These are phyloP conservation scores for Leccinum angustisporum DNA, from an alignment of 1,284 basidiomycete species.

Conservation along the genomic window DNA sequence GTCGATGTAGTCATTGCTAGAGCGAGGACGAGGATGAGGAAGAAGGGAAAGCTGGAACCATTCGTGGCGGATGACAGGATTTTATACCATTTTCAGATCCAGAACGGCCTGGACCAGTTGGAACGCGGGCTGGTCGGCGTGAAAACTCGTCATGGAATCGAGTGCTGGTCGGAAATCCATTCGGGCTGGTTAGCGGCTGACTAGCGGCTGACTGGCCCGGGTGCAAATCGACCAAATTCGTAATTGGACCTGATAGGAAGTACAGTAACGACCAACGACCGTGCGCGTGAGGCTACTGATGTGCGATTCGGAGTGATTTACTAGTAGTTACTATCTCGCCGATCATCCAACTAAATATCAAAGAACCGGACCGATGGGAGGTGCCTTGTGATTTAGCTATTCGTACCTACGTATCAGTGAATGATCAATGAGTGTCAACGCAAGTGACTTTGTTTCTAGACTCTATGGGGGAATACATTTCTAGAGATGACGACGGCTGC, in stretches of 20 bases:
- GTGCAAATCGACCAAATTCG: too few species aligned
- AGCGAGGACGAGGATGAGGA: background rate
- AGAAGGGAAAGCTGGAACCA: background rate
- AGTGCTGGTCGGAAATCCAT: background rate
- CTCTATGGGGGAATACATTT: background rate
- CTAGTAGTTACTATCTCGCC: too few species aligned
- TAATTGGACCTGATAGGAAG: too few species aligned
- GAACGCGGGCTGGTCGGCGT: background rate
- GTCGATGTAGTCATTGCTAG: background rate
- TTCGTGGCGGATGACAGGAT: background rate
- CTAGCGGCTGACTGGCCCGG: too few species aligned
- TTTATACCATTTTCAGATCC: constrained; percentile 7
- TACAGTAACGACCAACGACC: too few species aligned
- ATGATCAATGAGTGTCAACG: background rate
- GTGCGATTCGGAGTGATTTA: too few species aligned
- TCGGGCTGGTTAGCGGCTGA: background rate
- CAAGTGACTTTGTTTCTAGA: background rate
- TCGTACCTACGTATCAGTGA: too few species aligned
- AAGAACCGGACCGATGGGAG: too few species aligned
- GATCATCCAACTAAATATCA: too few species aligned
- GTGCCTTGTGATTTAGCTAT: background rate
- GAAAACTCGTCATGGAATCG: background rate
- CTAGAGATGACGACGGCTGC: background rate
- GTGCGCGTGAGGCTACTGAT: too few species aligned
- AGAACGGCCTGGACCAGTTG: background rate